Evolutionary conservation across 345 rosid genomes (phyloP).

Genomic region (Hypericum perforatum): DNA sequence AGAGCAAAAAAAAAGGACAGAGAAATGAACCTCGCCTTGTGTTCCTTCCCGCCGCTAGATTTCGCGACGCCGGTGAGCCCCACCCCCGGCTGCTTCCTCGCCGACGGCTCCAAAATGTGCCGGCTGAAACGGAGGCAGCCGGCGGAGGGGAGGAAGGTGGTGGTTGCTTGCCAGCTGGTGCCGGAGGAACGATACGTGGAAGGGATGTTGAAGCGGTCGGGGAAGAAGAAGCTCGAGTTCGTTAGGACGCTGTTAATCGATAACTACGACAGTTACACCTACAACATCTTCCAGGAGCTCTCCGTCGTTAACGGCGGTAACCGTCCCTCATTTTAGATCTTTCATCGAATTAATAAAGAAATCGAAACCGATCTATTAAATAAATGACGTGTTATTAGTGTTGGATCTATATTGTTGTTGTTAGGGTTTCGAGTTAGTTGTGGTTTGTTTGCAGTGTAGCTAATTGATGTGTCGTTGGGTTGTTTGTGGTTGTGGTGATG

Average conservation of each 20-base stretch:
- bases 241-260: constrained; percentile 87
- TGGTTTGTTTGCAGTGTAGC: not conserved
- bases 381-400: too few relatives aligned
- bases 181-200: constrained; percentile 36
- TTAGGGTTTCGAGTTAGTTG: constrained; percentile 4
- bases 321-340: not conserved
- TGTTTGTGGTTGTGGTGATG: not conserved
- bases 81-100: too few relatives aligned
- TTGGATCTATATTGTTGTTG: too few relatives aligned
- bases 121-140: too few relatives aligned
- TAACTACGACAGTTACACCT: constrained; percentile 93
- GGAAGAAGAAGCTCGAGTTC: constrained; percentile 39
- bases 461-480: not conserved
- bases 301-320: constrained; percentile 82
- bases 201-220: constrained; percentile 29
- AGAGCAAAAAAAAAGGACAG: too few relatives aligned
- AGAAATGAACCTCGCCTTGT: too few relatives aligned
- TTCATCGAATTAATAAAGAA: not conserved
- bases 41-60: too few relatives aligned
- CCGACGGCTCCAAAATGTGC: too few relatives aligned
- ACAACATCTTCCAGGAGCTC: constrained; percentile 75
- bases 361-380: too few relatives aligned
- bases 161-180: constrained; percentile 29
- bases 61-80: too few relatives aligned
- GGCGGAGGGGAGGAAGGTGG: constrained; percentile 15